Base-by-base conservation (phyloP, 805 yeast genomes). In the Candida ortonii region DNA sequence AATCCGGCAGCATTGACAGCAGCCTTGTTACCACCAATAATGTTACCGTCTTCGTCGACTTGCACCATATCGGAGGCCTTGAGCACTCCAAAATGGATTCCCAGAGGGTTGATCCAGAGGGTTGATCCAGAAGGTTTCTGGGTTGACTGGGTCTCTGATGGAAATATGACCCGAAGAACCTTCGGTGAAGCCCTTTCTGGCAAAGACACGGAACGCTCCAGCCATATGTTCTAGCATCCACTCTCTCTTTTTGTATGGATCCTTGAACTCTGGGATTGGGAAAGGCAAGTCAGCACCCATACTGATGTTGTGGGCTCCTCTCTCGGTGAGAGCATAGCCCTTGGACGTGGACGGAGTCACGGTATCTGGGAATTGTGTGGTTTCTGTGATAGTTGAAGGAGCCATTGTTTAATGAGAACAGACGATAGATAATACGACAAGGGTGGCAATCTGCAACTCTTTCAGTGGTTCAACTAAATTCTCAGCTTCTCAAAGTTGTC, bases 31-130 rank as follows among this genome's bases (percentile, higher is more conserved):
- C 84, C 84, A 20, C 81, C 85, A 38, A 80, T 66, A 25, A 80
- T 66, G 35, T 76, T 71, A 21, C 84, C 86, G 27, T 75, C 65
- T 50, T 73, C 76, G 52, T 79, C 83, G 16, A 73, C 73, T 14
- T 74, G 76, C 6, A 80, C 82, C 71, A 80, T 67, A 47, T 79
- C 85, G 13, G 73, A 64, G 18, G 78, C 83, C 46, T 65, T 73
- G 53, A 80, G 61, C 27, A 73, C 53, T 14, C 73, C 68, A 57
- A 83, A 86, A 59, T 86, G 95, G 46, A 69, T 71, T n/a, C 83
- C 90, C 44, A 86, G 64, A 4, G 96, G 95, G 61, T 86, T 86
- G 56, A 86, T 84, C 95, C 95, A 86, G n/a, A n/a, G n/a, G n/a
- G n/a, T n/a, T n/a, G 56, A 86, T 84, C 95, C 95, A 86, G 57